Base-by-base conservation (phyloP, 371 early-diverging fungal species). In the Basidiobolus meristosporus region DNA sequence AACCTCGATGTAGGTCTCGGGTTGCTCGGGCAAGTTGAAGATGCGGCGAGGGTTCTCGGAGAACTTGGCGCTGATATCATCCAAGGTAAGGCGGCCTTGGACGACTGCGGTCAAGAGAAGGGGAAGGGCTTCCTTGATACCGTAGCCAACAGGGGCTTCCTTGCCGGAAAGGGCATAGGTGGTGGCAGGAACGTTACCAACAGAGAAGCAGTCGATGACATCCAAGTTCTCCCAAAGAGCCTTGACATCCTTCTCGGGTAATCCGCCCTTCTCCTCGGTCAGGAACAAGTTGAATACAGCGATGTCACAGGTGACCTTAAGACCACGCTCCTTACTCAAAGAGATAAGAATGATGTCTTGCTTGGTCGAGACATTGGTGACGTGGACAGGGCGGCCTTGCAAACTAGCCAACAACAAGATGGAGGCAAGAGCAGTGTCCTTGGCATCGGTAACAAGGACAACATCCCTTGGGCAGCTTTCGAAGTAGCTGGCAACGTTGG, bases 301-400 rank as follows among this genome's bases (percentile, higher is more conserved):
- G 14, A 89, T 89, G 51, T 92, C 97, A 60, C 90, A 96, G 12
- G 90, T 88, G 20, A 90, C 85, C 18, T 61, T 51, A n/a, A 89
- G 61, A n/a, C 83, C 88, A 53, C 81, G 82, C 38, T 84, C 73
- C 65, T 90, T 91, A 47, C 73, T 72, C 56, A 90, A 65, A 12
- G 64, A 59, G 37, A 96, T 81, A 53, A 92, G 58, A 10, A 66
- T 71, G 46, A 96, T 60, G 45, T 91, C 93, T 20, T 76, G 82
- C 38, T 62, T 58, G 46, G 63, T 72, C 38, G 62, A 63, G 17
- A 96, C 79, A 38, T 77, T 70, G 26, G 92, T 79, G 9, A 92
- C 70, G 61, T 96, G 97, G 36, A 96, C 61, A 10, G 77, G 53
- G 41, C 86, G 74, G 51, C 62, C 62, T 50, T 86, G 75, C 34